Conservation (phyloP, 2,329 filamentous ascomycete species). For the Helminthosporium solani region DNA sequence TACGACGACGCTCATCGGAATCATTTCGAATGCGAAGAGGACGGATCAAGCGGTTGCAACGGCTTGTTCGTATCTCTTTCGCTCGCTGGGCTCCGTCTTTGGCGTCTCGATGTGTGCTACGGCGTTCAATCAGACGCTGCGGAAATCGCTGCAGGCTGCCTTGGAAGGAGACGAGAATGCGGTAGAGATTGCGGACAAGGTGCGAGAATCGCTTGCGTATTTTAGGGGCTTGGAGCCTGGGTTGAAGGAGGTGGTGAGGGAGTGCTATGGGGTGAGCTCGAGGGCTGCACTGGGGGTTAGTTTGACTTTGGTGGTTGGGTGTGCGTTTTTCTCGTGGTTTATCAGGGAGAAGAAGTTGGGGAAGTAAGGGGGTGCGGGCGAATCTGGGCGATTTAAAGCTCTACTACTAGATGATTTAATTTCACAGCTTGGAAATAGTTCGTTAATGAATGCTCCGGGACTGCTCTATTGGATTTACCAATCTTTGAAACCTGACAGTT, state of each 20-base stretch:
- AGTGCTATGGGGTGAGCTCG: conserved; percentile 64
- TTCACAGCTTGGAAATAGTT: too few relatives aligned
- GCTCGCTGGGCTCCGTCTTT: conserved; percentile 66
- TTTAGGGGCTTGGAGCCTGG: conserved; percentile 64
- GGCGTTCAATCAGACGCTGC: conserved; percentile 68
- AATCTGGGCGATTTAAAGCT: too few relatives aligned
- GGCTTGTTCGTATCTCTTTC: conserved; percentile 79
- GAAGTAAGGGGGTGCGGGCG: conserved; percentile 1
- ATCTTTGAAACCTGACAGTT: too few relatives aligned
- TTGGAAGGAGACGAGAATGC: conserved; percentile 61
- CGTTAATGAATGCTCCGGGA: too few relatives aligned
- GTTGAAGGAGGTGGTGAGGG: conserved; percentile 60
- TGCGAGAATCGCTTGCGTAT: conserved; percentile 69
- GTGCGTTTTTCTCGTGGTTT: conserved; percentile 48
- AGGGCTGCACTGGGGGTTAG: conserved; percentile 54
- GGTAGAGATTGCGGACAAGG: conserved; percentile 65
- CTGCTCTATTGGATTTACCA: too few relatives aligned
- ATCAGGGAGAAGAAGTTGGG: conserved; percentile 46
- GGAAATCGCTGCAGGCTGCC: conserved; percentile 55
- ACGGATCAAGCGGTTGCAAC: conserved; percentile 73
- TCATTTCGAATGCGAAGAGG: conserved; percentile 67
- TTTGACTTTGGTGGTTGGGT: conserved; percentile 52
- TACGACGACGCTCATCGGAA: conserved; percentile 69
- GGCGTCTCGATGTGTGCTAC: conserved; percentile 71
- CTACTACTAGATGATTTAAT: too few relatives aligned